Conservation (phyloP, 106 monocot genomes). For the Agapanthus africanus region DNA sequence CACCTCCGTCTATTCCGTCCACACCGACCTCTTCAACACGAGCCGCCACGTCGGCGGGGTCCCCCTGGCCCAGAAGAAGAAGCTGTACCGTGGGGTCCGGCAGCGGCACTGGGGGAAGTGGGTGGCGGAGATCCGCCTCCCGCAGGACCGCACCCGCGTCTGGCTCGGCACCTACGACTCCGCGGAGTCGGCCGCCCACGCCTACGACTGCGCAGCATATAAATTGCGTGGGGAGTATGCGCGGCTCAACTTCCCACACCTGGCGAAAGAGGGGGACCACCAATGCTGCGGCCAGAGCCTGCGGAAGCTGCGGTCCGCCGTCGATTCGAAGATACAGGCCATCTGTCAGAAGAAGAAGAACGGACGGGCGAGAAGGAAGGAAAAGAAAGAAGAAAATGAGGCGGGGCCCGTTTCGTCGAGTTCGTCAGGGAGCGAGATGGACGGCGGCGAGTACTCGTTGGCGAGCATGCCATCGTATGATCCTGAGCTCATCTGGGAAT, state of each 20-base stretch:
- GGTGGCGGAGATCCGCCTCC: slow-evolving; percentile 85
- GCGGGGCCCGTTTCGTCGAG: background rate
- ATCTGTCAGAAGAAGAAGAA: slow-evolving; percentile 21
- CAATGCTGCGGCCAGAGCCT: slow-evolving; percentile 17
- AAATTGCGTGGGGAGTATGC: slow-evolving; percentile 87
- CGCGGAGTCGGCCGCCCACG: slow-evolving; percentile 60
- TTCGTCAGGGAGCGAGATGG: slow-evolving; percentile 6
- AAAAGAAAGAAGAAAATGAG: background rate
- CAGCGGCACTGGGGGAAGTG: slow-evolving; percentile 85
- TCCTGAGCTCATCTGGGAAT: slow-evolving; percentile 72
- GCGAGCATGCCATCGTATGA: slow-evolving; percentile 69
- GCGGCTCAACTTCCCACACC: slow-evolving; percentile 64
- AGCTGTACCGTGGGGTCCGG: slow-evolving; percentile 9
- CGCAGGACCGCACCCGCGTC: slow-evolving; percentile 65
- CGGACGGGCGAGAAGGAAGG: slow-evolving; percentile 1
- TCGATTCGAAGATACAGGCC: slow-evolving; percentile 76
- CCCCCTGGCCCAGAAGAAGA: no score
- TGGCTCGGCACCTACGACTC: slow-evolving; percentile 89
- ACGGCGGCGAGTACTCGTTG: slow-evolving; percentile 34
- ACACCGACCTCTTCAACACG: no score
- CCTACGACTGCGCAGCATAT: slow-evolving; percentile 77
- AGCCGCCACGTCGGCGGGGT: no score
- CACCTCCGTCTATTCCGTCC: no score
- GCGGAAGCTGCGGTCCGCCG: slow-evolving; percentile 33
- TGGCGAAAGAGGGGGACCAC: slow-evolving; percentile 11